phyloP scores from a whole-genome alignment of 805 yeast species.

The Candida stauntonica region DNA sequence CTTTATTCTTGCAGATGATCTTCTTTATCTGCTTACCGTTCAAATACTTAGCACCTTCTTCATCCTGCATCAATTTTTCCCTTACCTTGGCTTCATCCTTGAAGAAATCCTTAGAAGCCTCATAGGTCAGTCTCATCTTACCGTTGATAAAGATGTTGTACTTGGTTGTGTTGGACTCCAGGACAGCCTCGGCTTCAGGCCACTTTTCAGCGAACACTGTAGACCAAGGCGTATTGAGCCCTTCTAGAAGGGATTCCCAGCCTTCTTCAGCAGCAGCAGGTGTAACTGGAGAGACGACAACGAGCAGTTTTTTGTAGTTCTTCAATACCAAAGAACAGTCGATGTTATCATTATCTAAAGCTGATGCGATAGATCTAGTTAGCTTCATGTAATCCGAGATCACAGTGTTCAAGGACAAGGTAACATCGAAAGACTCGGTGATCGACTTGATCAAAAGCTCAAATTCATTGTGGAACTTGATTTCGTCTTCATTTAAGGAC shows the following conservation, averaged over 20 bases:
- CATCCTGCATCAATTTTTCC: constrained; percentile 28
- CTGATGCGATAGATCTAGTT: constrained; percentile 46
- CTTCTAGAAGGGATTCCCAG: constrained; percentile 46
- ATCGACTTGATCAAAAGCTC: constrained; percentile 46
- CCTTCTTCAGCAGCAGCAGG: constrained; percentile 84
- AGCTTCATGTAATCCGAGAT: constrained; percentile 88
- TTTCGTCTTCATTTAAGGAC: constrained; percentile 39
- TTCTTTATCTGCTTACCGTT: constrained; percentile 40
- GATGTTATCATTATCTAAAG: constrained; percentile 35
- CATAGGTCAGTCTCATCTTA: constrained; percentile 48
- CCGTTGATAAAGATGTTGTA: constrained; percentile 75
- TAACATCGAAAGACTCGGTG: constrained; percentile 53
- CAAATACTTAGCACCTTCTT: constrained; percentile 40
- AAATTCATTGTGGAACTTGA: constrained; percentile 51
- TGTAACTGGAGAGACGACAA: constrained; percentile 72
- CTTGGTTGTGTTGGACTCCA: constrained; percentile 34
- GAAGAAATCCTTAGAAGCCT: constrained; percentile 34
- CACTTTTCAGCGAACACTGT: constrained; percentile 58
- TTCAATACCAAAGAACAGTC: constrained; percentile 41
- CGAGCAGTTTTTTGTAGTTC: constrained; percentile 48
- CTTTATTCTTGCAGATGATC: constrained; percentile 46
- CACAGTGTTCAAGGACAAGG: constrained; percentile 73
- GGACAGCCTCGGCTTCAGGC: constrained; percentile 48
- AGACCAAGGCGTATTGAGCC: constrained; percentile 32
- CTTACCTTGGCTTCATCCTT: constrained; percentile 35